These are phyloP conservation scores for Paradendryphiella salina DNA, from an alignment of 2,329 filamentous ascomycete species.

Conservation along the genomic window DNA sequence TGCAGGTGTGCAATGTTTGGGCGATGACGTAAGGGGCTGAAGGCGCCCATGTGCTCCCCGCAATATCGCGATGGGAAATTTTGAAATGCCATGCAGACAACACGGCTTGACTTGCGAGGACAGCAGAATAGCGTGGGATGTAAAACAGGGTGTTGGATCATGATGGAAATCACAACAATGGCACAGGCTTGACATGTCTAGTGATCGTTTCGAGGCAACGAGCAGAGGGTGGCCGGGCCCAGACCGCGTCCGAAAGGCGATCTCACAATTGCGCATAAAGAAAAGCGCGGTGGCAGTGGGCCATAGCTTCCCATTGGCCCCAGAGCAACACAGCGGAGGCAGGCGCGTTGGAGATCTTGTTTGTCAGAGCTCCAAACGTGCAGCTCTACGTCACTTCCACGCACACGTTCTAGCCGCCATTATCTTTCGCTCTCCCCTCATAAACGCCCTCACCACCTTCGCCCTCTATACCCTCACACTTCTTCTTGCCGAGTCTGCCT, in stretches of 20 bases:
- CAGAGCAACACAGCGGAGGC: slow-evolving; percentile 11
- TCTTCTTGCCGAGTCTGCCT: slow-evolving; percentile 14
- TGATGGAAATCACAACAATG: background rate
- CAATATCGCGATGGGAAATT: slow-evolving; percentile 29
- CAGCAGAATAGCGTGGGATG: background rate
- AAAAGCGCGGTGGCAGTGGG: slow-evolving; percentile 21
- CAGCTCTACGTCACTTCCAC: slow-evolving; percentile 38
- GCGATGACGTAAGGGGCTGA: slow-evolving; percentile 19
- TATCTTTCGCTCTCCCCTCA: slow-evolving; percentile 35
- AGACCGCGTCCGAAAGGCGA: slow-evolving; percentile 20
- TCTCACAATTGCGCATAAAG: slow-evolving; percentile 27
- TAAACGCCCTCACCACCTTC: slow-evolving; percentile 26
- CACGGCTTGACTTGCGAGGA: background rate
- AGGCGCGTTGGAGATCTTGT: slow-evolving; percentile 27
- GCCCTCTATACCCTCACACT: slow-evolving; percentile 12
- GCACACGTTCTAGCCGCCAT: slow-evolving; percentile 20
- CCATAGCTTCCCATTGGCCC: slow-evolving; percentile 29
- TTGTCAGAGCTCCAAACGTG: slow-evolving; percentile 27
- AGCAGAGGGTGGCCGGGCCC: slow-evolving; percentile 2
- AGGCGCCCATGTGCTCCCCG: slow-evolving; percentile 6
- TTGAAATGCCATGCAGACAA: slow-evolving; percentile 34
- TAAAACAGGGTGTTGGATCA: background rate
- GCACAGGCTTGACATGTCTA: background rate
- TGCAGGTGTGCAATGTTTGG: slow-evolving; percentile 12
- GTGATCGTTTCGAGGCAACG: background rate